These are phyloP conservation scores for Actinidia arguta DNA, from an alignment of 179 eudicot species.

Conservation along the genomic window DNA sequence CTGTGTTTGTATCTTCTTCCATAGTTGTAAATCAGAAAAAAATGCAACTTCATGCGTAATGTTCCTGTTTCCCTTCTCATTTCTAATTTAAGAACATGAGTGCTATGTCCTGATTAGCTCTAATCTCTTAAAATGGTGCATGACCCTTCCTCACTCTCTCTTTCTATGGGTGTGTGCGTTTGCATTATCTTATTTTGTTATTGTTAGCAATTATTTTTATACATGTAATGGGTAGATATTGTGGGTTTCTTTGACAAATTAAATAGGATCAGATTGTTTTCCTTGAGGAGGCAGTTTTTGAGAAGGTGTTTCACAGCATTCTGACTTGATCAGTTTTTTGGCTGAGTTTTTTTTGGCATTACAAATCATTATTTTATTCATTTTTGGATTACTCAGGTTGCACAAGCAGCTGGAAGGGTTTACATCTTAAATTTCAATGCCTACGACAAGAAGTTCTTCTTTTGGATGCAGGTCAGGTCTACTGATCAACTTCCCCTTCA, in stretches of 20 bases:
- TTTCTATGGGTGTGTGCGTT: background rate
- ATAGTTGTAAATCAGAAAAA: too few species aligned
- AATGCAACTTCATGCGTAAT: too few species aligned
- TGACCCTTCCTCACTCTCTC: too few species aligned
- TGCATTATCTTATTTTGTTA: background rate
- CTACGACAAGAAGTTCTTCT: conserved; percentile 93
- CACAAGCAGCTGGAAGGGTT: conserved; percentile 91
- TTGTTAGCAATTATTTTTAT: too few species aligned
- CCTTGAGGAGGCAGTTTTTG: conserved; percentile 92
- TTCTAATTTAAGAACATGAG: too few species aligned
- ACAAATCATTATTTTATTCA: conserved; percentile 9
- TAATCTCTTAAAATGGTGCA: too few species aligned
- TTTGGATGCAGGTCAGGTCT: conserved; percentile 93
- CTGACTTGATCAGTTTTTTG: background rate
- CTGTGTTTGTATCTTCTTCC: too few species aligned
- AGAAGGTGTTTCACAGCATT: conserved; percentile 62
- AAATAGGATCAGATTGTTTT: conserved; percentile 90
- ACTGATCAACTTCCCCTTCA: background rate
- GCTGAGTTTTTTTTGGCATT: background rate
- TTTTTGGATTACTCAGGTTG: conserved; percentile 54
- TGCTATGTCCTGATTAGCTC: too few species aligned
- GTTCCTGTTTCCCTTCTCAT: too few species aligned
- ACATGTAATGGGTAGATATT: background rate
- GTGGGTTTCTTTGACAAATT: conserved; percentile 49
- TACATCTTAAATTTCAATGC: conserved; percentile 88